phyloP scores from a whole-genome alignment of 208 protist genomes.

The Naegleria fowleri region DNA sequence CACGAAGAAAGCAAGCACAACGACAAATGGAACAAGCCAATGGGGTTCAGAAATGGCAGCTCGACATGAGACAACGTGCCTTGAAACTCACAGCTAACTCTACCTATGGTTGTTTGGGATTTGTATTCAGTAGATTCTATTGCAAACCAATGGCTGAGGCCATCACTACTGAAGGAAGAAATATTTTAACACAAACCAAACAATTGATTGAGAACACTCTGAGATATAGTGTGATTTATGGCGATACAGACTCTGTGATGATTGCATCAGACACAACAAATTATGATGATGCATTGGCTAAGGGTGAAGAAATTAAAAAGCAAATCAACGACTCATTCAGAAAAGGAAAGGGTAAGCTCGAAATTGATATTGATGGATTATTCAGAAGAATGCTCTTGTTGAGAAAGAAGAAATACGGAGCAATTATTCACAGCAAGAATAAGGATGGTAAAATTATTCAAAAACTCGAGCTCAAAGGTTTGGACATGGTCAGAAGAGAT shows the following conservation, averaged over 20 bases:
- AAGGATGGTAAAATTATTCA: background rate
- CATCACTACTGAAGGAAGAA: constrained; percentile 90
- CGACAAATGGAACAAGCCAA: background rate
- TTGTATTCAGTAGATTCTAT: constrained; percentile 94
- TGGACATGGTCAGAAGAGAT: constrained; percentile 99
- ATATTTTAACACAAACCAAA: constrained; percentile 81
- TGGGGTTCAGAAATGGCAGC: constrained; percentile 56
- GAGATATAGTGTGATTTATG: constrained; percentile 83
- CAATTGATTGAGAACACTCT: constrained; percentile 77
- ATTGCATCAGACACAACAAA: constrained; percentile 87
- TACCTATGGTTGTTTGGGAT: constrained; percentile 99
- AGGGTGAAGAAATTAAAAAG: constrained; percentile 80
- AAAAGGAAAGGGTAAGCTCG: constrained; percentile 60
- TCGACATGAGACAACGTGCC: constrained; percentile 93
- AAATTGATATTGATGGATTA: constrained; percentile 99
- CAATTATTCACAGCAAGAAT: constrained; percentile 23
- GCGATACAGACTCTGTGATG: constrained; percentile 99
- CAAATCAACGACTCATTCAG: constrained; percentile 94
- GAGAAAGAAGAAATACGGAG: constrained; percentile 88
- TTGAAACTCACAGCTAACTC: constrained; percentile 97
- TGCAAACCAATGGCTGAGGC: constrained; percentile 93
- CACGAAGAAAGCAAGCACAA: constrained; percentile 57
- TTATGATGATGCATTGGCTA: constrained; percentile 59
- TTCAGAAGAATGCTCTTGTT: constrained; percentile 95
- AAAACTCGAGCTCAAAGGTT: constrained; percentile 84